A percentile compares a stretch with the other conserved stretches of the same genome.
These are phyloP conservation scores for Stylonectria norvegica DNA, from an alignment of 2,329 filamentous ascomycete species.

Conservation along the genomic window DNA sequence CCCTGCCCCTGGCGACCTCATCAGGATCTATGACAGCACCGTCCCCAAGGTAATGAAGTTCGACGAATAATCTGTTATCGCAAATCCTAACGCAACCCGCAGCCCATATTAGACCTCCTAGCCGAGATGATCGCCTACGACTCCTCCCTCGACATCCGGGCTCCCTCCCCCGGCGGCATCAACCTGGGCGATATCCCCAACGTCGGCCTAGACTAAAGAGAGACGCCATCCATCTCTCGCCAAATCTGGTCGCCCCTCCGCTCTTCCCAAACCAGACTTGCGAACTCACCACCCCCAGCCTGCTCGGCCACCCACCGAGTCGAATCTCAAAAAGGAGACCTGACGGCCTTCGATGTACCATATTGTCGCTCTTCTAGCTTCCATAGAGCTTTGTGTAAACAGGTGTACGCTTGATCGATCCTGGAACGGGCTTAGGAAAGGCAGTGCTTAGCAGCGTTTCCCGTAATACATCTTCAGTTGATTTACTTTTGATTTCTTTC, in stretches of 20 bases:
- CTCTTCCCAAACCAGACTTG: slow-evolving; percentile 9
- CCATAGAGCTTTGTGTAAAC: slow-evolving; percentile 43
- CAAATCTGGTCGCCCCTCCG: slow-evolving; percentile 16
- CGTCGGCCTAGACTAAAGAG: slow-evolving; percentile 52
- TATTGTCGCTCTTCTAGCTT: slow-evolving; percentile 37
- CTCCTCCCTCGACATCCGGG: slow-evolving; percentile 62
- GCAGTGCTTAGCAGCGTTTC: slow-evolving; percentile 30
- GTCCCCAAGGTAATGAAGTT: slow-evolving; percentile 72
- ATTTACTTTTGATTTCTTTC: slow-evolving; percentile 13
- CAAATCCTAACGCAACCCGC: slow-evolving; percentile 18
- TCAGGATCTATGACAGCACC: slow-evolving; percentile 97
- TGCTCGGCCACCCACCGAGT: neutral
- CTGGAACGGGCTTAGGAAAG: slow-evolving; percentile 31
- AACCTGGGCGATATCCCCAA: slow-evolving; percentile 48
- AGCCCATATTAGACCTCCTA: slow-evolving; percentile 91
- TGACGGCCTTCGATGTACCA: slow-evolving; percentile 38
- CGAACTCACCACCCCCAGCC: neutral
- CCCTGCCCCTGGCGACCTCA: slow-evolving; percentile 86
- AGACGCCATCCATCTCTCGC: slow-evolving; percentile 3
- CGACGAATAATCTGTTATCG: neutral
- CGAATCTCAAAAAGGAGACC: slow-evolving; percentile 19
- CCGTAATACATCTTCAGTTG: slow-evolving; percentile 29
- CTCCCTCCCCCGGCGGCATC: slow-evolving; percentile 34
- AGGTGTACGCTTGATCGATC: slow-evolving; percentile 34
- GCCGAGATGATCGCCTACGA: slow-evolving; percentile 98